Conservation (phyloP, 768 basidiomycete genomes). For the Leccinum disarticulatum region DNA sequence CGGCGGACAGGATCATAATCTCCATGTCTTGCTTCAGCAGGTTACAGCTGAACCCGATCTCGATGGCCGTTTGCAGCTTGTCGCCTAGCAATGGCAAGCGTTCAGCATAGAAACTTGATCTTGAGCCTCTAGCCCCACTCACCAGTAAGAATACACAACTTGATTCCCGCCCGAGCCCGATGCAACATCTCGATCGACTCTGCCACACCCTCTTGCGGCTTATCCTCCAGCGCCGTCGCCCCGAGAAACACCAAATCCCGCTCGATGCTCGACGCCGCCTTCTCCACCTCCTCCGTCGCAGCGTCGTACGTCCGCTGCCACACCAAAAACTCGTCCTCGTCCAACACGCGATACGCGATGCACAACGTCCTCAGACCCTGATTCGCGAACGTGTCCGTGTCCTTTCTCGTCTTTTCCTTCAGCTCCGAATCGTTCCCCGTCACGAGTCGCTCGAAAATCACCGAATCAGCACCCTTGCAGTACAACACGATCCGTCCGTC, state of each 20-base stretch:
- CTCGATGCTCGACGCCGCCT: constrained; percentile 82
- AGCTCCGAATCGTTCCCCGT: constrained; percentile 68
- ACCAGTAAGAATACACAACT: constrained; percentile 97
- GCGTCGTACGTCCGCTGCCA: constrained; percentile 84
- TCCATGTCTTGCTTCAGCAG: no score
- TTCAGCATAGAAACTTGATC: neutral
- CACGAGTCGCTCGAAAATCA: constrained; percentile 87
- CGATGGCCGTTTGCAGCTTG: constrained; percentile 97
- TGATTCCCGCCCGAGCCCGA: constrained; percentile 92
- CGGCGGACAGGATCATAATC: constrained; percentile 93
- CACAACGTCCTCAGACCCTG: constrained; percentile 89
- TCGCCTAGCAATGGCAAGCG: constrained; percentile 54
- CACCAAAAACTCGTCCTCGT: constrained; percentile 78
- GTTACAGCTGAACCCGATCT: no score
- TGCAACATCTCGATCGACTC: constrained; percentile 93
- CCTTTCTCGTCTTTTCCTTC: constrained; percentile 76
- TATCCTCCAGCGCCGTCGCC: constrained; percentile 95
- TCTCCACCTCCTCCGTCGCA: constrained; percentile 89
- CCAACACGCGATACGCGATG: constrained; percentile 76
- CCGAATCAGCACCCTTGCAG: constrained; percentile 95
- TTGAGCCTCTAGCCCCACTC: constrained; percentile 3
- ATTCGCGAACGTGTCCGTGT: constrained; percentile 95
- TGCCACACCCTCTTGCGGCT: constrained; percentile 94
- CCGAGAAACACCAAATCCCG: constrained; percentile 82
- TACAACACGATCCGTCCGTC: constrained; percentile 82